phyloP scores from a whole-genome alignment of 306 rosid genomes.

The Quercus cerris region DNA sequence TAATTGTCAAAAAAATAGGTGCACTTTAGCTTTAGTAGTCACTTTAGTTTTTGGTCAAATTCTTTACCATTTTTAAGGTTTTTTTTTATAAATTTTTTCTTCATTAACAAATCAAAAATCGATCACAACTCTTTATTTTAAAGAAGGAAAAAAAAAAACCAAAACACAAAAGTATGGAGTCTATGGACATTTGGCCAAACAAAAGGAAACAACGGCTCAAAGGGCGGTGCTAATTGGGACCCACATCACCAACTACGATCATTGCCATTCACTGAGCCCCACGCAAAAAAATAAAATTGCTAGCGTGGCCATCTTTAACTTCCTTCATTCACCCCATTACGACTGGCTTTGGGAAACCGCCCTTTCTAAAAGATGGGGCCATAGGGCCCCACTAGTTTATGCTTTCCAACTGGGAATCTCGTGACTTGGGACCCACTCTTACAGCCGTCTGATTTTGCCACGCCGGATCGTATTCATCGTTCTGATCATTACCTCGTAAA shows the following conservation, averaged over 20 bases:
- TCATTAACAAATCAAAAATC: neutral
- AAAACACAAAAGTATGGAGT: neutral
- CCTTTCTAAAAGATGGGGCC: slow-evolving; percentile 10
- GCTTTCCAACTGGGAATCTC: slow-evolving; percentile 61
- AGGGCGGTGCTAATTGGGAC: slow-evolving; percentile 57
- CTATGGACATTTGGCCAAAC: slow-evolving; percentile 24
- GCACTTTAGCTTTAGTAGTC: slow-evolving; percentile 9
- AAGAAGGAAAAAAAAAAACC: too few relatives aligned
- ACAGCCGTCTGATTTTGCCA: slow-evolving; percentile 38
- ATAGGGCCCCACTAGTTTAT: slow-evolving; percentile 39
- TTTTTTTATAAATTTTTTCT: neutral
- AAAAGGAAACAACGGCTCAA: slow-evolving; percentile 28
- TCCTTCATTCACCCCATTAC: slow-evolving; percentile 17
- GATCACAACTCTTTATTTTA: neutral
- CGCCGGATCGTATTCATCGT: slow-evolving; percentile 26
- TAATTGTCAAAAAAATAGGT: neutral
- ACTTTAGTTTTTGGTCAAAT: slow-evolving; percentile 7
- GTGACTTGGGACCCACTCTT: slow-evolving; percentile 44
- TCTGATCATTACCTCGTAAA: neutral
- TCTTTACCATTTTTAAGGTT: slow-evolving; percentile 28
- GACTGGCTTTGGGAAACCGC: slow-evolving; percentile 37
- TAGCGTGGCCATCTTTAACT: slow-evolving; percentile 35
- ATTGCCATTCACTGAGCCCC: slow-evolving; percentile 39
- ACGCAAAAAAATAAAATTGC: slow-evolving; percentile 11
- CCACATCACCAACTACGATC: slow-evolving; percentile 30